Conservation (phyloP, 1,284 basidiomycete species). For the Fereydounia khargensis region DNA sequence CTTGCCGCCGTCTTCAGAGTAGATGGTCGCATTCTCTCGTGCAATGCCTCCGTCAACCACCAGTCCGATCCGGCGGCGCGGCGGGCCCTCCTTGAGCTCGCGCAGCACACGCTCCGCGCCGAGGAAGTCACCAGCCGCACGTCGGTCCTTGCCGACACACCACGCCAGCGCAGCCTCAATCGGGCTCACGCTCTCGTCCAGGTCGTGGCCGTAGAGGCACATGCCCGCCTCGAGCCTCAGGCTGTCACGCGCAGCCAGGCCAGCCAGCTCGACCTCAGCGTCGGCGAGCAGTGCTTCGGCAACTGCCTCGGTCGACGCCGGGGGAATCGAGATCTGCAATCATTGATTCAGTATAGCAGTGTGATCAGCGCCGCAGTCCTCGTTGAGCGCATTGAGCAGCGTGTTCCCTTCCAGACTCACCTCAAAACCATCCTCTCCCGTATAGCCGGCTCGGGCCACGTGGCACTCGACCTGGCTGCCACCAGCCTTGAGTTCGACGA, state of each 20-base stretch:
- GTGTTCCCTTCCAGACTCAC: too few species aligned
- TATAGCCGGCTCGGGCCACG: constrained; percentile 94
- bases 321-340: constrained; percentile 76
- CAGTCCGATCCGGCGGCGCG: constrained; percentile 78
- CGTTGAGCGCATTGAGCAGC: too few species aligned
- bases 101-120: constrained; percentile 75
- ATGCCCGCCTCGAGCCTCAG: constrained; percentile 94
- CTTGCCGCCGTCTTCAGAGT: constrained; percentile 63
- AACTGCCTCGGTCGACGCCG: constrained; percentile 70
- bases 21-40: constrained; percentile 79
- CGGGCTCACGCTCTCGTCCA: constrained; percentile 77
- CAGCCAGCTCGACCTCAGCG: constrained; percentile 75
- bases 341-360: too few species aligned
- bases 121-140: constrained; percentile 70
- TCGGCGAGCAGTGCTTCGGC: constrained; percentile 68
- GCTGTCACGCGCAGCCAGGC: constrained; percentile 89
- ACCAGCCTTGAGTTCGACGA: constrained; percentile 62
- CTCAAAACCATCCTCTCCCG: constrained; percentile 98
- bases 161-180: constrained; percentile 83
- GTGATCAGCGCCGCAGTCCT: too few species aligned
- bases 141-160: constrained; percentile 88
- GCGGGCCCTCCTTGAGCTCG: constrained; percentile 74
- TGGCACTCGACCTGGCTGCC: constrained; percentile 63
- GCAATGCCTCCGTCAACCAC: constrained; percentile 79
- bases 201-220: constrained; percentile 95